phyloP scores from a whole-genome alignment of 495 filamentous ascomycete genomes.

The Paragyromitra xinjiangensis region DNA sequence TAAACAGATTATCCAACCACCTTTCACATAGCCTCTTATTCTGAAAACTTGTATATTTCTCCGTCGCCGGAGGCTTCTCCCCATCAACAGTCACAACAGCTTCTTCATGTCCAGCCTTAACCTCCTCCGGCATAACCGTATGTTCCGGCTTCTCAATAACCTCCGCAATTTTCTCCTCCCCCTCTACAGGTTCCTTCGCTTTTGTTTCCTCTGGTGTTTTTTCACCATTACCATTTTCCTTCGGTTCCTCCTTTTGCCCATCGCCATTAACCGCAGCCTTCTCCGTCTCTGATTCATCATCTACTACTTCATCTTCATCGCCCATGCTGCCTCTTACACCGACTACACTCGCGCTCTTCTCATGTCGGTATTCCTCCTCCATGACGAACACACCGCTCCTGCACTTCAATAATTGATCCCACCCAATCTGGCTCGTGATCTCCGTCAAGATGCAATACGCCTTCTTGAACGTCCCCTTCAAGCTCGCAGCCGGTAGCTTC shows the following conservation, averaged over 20 bases:
- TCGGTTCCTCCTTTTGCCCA: constrained; percentile 45
- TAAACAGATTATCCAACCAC: constrained; percentile 98
- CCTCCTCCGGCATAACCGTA: constrained; percentile 80
- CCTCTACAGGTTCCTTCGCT: constrained; percentile 47
- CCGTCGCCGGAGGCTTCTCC: constrained; percentile 56
- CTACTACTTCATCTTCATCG: constrained; percentile 60
- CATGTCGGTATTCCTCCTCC: constrained; percentile 96
- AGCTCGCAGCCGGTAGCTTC: constrained; percentile 84
- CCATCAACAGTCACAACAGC: constrained; percentile 56
- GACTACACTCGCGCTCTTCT: constrained; percentile 81
- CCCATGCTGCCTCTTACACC: constrained; percentile 70
- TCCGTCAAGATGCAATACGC: constrained; percentile 94
- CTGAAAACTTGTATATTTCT: constrained; percentile 75
- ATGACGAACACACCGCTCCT: constrained; percentile 98
- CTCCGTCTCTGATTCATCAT: constrained; percentile 58
- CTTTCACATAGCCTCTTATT: constrained; percentile 97
- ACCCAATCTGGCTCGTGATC: constrained; percentile 93
- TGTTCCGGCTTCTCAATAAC: constrained; percentile 82
- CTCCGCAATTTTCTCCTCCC: constrained; percentile 60
- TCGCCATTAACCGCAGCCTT: constrained; percentile 60
- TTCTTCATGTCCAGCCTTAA: constrained; percentile 63
- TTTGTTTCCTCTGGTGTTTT: constrained; percentile 55
- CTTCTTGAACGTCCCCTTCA: constrained; percentile 93
- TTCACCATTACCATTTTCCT: constrained; percentile 56
- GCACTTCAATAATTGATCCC: constrained; percentile 93